phyloP scores from a whole-genome alignment of 805 yeast genomes.

The Candida oleophila region DNA sequence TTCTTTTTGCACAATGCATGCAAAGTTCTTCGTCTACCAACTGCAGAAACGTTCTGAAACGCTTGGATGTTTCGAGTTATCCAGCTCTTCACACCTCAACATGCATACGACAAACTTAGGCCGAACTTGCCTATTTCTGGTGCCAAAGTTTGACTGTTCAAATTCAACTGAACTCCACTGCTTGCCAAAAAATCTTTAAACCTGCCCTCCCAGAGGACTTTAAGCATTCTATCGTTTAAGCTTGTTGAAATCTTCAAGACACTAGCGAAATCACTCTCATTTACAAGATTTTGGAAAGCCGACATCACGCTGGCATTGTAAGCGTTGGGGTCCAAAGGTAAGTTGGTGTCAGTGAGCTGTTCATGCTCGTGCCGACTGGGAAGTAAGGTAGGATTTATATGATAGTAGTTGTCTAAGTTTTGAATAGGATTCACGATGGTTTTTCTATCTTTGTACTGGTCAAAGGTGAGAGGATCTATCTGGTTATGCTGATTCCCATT shows the following conservation, averaged over 20 bases:
- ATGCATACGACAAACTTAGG: conserved; percentile 59
- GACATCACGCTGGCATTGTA: conserved; percentile 42
- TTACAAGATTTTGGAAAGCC: conserved; percentile 50
- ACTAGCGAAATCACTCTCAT: conserved; percentile 58
- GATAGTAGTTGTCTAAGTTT: conserved; percentile 23
- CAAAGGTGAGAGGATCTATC: neutral
- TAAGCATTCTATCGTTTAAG: conserved; percentile 57
- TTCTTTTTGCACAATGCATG: too few relatives aligned
- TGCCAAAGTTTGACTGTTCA: conserved; percentile 32
- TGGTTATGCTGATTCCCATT: neutral
- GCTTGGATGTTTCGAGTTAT: too few relatives aligned
- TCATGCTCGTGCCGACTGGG: conserved; percentile 12
- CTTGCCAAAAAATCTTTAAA: conserved; percentile 75
- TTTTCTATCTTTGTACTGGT: neutral
- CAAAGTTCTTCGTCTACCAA: too few relatives aligned
- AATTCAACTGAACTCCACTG: conserved; percentile 61
- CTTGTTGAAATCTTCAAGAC: conserved; percentile 76
- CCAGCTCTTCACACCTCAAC: too few relatives aligned
- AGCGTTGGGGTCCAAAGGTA: conserved; percentile 5
- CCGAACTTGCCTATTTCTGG: conserved; percentile 58
- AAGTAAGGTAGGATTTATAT: conserved; percentile 24
- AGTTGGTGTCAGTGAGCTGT: neutral
- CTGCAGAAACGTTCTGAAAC: too few relatives aligned
- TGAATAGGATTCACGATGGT: conserved; percentile 24
- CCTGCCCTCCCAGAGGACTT: conserved; percentile 85